A percentile compares a stretch with the other conserved stretches of the same genome.
phyloP scores from a whole-genome alignment of 768 basidiomycete genomes.

The Pisolithus microcarpus region DNA sequence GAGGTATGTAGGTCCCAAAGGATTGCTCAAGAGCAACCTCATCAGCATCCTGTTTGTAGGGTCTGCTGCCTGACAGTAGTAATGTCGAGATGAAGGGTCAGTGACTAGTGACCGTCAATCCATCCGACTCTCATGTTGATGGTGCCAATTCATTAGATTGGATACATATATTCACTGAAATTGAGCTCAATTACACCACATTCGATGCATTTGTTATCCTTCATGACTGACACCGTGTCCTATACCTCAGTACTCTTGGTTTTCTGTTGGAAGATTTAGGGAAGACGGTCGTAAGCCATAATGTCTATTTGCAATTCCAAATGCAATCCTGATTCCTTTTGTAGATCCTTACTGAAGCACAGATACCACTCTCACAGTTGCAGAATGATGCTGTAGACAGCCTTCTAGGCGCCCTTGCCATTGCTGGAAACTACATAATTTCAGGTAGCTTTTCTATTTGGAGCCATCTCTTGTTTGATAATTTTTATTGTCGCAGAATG shows the following conservation, averaged over 20 bases:
- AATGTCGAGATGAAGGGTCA: conserved; percentile 78
- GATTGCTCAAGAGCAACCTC: not conserved
- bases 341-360: conserved; percentile 86
- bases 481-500: conserved; percentile 46
- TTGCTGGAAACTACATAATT: conserved; percentile 87
- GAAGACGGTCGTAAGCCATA: conserved; percentile 68
- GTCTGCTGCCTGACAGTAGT: conserved; percentile 80
- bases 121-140: not conserved
- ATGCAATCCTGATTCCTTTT: not conserved
- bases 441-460: conserved; percentile 49
- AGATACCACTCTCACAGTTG: conserved; percentile 85
- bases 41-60: conserved; percentile 43
- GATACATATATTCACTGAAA: conserved; percentile 86
- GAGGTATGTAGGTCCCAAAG: conserved; percentile 45
- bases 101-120: conserved; percentile 1
- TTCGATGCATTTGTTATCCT: conserved; percentile 91
- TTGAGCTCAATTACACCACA: conserved; percentile 78
- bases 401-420: conserved; percentile 78
- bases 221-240: conserved; percentile 90
- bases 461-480: not conserved
- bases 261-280: conserved; percentile 91
- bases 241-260: conserved; percentile 85
- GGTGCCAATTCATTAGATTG: conserved; percentile 49
- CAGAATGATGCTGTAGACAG: conserved; percentile 96
- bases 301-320: not conserved